Evolutionary conservation across 73 alveolate species (phyloP), one percentile per base, ranked within the genome.

Genomic region (Paramecium pentaurelia): DNA sequence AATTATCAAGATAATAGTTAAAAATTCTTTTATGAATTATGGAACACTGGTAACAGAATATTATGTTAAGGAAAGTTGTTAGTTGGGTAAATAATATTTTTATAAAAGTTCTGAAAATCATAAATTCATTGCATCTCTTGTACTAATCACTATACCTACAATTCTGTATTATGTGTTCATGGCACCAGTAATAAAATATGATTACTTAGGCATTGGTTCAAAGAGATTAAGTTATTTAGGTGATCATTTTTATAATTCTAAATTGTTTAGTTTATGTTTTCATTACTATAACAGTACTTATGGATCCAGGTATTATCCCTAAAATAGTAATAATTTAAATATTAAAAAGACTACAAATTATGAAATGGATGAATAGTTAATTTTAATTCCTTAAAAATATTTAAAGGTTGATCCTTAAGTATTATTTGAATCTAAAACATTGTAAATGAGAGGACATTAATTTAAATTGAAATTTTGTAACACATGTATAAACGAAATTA

Each of bases 251-350:
- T 54, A 44, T 64, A 28, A 40, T 89, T 12, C 49, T 45, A 16
- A 77, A 70, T 47, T 22, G 77, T 22, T 42, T 73, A 71, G 70
- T 59, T 28, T 71, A 89, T 22, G 1, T 71, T 6, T 71, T 71
- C 75, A 71, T 89, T 58, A 47, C 75, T 45, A 47, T 59, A 38
- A 83, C 88, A 44, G 77, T 71, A 12, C 80, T 89, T 54, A 44
- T 83, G 36, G 94, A 89, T 51, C 94, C 94, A 71, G 94, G 94
- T 12, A 89, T 89, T 45, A 71, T 89, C 11, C 94, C 94, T 3
- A 89, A 71, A 71, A 89, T 89, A 32, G 94, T 89, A 89, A 32
- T 59, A 14, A 71, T 89, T n/a, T 18, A 27, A 5, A 34, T 70
- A 45, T 3, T 73, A 22, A 22, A 58, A 25, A 89, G 94, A 45